Evolutionary conservation across 208 protist genomes (phyloP).

Genomic region (Endotrypanum monterogeii): DNA sequence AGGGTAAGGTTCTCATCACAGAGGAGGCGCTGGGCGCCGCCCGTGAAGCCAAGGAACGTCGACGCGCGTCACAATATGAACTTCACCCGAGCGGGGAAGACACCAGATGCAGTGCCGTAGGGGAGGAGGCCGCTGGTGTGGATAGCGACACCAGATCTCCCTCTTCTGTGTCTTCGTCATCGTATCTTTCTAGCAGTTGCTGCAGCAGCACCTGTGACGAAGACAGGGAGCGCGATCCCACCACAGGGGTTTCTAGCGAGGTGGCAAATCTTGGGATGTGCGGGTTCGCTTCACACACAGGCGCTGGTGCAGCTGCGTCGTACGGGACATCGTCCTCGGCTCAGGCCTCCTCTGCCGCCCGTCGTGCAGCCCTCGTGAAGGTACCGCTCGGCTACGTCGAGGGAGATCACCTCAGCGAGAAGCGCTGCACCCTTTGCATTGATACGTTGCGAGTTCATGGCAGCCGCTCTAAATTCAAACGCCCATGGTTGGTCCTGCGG

Average conservation of each 20-base stretch:
- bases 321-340: neutral
- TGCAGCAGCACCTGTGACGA: constrained; percentile 2
- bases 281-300: neutral
- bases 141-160: neutral
- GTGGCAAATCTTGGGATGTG: neutral
- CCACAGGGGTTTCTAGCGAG: neutral
- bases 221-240: neutral
- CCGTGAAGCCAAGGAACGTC: constrained; percentile 7
- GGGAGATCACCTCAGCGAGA: constrained; percentile 44
- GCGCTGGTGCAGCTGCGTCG: neutral
- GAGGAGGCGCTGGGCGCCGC: constrained; percentile 33
- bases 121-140: neutral
- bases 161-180: neutral
- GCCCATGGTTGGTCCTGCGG: constrained; percentile 54
- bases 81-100: neutral
- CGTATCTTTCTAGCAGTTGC: neutral
- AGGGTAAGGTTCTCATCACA: constrained; percentile 59
- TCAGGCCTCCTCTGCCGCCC: neutral
- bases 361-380: constrained; percentile 14
- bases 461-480: constrained; percentile 31
- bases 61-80: neutral
- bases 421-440: constrained; percentile 64
- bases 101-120: neutral
- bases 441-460: constrained; percentile 61
- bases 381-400: constrained; percentile 60